Base-by-base conservation (phyloP, 768 basidiomycete species). In the Tulasnella sp. region DNA sequence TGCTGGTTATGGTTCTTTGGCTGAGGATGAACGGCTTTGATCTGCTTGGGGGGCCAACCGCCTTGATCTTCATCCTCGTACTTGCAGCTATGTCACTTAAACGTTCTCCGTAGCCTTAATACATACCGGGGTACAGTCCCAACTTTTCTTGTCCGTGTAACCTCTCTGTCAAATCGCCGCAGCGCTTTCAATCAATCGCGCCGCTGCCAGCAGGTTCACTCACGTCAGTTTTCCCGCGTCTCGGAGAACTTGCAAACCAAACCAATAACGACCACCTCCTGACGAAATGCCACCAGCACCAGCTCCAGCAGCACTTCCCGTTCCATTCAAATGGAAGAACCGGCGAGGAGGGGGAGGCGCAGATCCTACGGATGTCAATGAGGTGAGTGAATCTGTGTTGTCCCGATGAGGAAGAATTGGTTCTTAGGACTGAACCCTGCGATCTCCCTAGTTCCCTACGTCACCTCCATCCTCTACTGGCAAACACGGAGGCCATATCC, bases 381-480 rank as follows among this genome's bases (percentile, higher is more conserved):
- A 11, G 1, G 52, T 59, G 52, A 14, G 35, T 37, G 17, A 19
- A 36, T 65, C 7, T 65, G 64, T 36, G 26, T 65, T 34, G 52
- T 37, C 64, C 7, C 32, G 34, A n/a, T 34, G 64, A 17, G n/a
- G 64, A 36, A n/a, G 64, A 5, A 29, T 37, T 65, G 5, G 34
- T 32, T 65, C 35, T 32, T 65, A 12, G n/a, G n/a, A n/a, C 35
- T 65, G 64, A 65, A 36, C 39, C 35, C 34, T 36, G 64, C 34
- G 64, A 36, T 65, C 64, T 65, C 8, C 35, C 19, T 29, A 72
- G 71, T 72, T 40, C 39, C 59, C 71, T 16, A 63, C 62, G 14
- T 36, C 39, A n/a, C 71, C 71, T 11, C 71, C 71, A 19, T 12
- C 71, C 12, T 72, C 71, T 26, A 72, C 71, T 29, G 32, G 35